A percentile compares a stretch with the other conserved stretches of the same genome.
These are phyloP conservation scores for Candida maltosa DNA, from an alignment of 805 yeast genomes.

Conservation along the genomic window DNA sequence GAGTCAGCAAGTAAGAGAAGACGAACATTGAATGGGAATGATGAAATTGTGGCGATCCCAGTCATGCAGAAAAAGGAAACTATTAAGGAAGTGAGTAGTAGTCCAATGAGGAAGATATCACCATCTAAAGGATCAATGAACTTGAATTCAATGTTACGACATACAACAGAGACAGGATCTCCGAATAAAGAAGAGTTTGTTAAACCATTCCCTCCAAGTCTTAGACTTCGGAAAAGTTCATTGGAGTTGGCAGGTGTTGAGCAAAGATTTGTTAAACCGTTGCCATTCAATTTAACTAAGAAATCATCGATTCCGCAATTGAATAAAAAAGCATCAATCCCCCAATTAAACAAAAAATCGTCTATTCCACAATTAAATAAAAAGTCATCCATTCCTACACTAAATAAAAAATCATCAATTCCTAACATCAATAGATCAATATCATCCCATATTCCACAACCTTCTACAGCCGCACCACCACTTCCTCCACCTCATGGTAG, in stretches of 20 bases:
- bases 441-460: conserved; percentile 8
- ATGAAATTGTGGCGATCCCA: conserved; percentile 20
- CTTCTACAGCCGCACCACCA: conserved; percentile 2
- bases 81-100: conserved; percentile 1
- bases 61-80: conserved; percentile 1
- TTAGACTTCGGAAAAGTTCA: conserved; percentile 23
- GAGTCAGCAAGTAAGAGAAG: conserved; percentile 26
- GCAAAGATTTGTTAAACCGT: conserved; percentile 14
- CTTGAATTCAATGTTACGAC: conserved; percentile 25
- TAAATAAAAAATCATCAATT: conserved; percentile 12
- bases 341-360: conserved; percentile 10
- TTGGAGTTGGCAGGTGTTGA: conserved; percentile 35
- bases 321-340: conserved; percentile 13
- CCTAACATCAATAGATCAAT: neutral
- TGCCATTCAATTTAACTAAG: conserved; percentile 9
- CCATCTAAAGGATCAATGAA: conserved; percentile 41
- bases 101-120: conserved; percentile 29
- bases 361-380: conserved; percentile 12
- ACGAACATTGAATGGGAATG: conserved; percentile 41
- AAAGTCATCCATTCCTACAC: conserved; percentile 1
- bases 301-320: conserved; percentile 12
- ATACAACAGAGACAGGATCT: conserved; percentile 13
- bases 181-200: conserved; percentile 16
- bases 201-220: conserved; percentile 24
- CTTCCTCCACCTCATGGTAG: neutral